Conservation (phyloP, 2,329 filamentous ascomycete species). For the Apiospora sp. region DNA sequence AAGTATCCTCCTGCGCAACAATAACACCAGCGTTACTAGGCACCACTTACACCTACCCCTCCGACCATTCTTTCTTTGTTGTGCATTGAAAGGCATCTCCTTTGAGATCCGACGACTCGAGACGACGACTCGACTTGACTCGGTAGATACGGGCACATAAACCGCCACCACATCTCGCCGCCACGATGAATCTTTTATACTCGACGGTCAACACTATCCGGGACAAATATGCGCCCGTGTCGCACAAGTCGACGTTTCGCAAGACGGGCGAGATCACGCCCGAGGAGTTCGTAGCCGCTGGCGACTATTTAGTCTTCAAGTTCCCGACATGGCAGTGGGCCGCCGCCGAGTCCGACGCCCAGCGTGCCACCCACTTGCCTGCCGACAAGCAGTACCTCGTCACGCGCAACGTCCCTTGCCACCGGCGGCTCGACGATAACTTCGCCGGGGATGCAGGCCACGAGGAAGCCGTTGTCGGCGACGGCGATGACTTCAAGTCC, state of each 20-base stretch:
- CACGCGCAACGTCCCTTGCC: slow-evolving; percentile 92
- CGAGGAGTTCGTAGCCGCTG: slow-evolving; percentile 93
- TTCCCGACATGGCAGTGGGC: slow-evolving; percentile 99
- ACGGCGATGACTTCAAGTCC: slow-evolving; percentile 70
- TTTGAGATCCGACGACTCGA: background rate
- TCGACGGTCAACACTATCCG: slow-evolving; percentile 92
- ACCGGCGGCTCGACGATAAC: slow-evolving; percentile 89
- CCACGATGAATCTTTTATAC: slow-evolving; percentile 85
- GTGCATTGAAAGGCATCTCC: background rate
- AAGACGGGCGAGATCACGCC: slow-evolving; percentile 94
- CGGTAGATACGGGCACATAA: background rate
- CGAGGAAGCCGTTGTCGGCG: slow-evolving; percentile 85
- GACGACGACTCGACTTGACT: background rate
- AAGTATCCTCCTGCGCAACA: slow-evolving; percentile 9
- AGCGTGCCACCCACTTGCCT: slow-evolving; percentile 83
- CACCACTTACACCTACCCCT: slow-evolving; percentile 18
- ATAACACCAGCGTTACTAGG: slow-evolving; percentile 18
- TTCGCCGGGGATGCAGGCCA: slow-evolving; percentile 88
- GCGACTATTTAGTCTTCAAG: slow-evolving; percentile 98
- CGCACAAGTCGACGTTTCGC: slow-evolving; percentile 91
- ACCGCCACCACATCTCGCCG: background rate
- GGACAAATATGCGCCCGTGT: slow-evolving; percentile 89
- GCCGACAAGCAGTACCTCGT: slow-evolving; percentile 93
- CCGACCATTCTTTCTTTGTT: slow-evolving; percentile 8
- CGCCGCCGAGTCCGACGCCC: slow-evolving; percentile 81